phyloP scores from a whole-genome alignment of 495 filamentous ascomycete species.

The Penicilliopsis zonata region DNA sequence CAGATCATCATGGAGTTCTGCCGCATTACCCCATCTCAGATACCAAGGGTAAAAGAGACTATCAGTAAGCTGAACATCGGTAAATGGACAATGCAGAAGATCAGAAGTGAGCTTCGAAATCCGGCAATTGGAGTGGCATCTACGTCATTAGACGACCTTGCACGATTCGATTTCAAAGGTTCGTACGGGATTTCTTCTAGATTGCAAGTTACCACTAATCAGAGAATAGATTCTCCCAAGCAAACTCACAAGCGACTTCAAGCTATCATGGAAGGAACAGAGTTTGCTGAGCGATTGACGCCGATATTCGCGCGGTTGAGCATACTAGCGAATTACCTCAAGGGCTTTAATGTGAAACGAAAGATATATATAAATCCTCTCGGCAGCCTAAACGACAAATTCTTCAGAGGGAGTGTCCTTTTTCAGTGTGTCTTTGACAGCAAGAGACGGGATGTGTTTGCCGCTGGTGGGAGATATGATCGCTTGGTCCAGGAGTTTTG shows the following conservation, averaged over 20 bases:
- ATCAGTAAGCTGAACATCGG: conserved; percentile 81
- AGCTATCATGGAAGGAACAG: conserved; percentile 58
- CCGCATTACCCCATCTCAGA: conserved; percentile 54
- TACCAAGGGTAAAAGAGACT: conserved; percentile 64
- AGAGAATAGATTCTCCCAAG: conserved; percentile 45
- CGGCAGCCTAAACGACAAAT: conserved; percentile 82
- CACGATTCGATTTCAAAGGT: conserved; percentile 83
- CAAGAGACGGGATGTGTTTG: conserved; percentile 76
- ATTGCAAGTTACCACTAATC: conserved; percentile 9
- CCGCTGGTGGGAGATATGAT: conserved; percentile 90
- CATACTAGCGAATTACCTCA: conserved; percentile 61
- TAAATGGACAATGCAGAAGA: conserved; percentile 73
- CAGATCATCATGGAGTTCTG: conserved; percentile 81
- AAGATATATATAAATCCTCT: conserved; percentile 81
- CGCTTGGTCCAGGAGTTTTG: conserved; percentile 51
- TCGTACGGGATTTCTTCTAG: conserved; percentile 12
- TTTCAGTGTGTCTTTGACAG: conserved; percentile 88
- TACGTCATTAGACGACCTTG: conserved; percentile 83
- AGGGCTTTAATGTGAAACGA: conserved; percentile 57
- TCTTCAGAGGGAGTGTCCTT: conserved; percentile 77
- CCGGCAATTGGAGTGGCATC: conserved; percentile 72
- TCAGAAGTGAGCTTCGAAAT: conserved; percentile 69
- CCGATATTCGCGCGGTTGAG: conserved; percentile 69
- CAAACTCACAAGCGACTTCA: conserved; percentile 66
- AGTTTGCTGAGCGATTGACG: conserved; percentile 51